phyloP scores from a whole-genome alignment of 2,329 filamentous ascomycete species.

The Aquanectria penicillioides region DNA sequence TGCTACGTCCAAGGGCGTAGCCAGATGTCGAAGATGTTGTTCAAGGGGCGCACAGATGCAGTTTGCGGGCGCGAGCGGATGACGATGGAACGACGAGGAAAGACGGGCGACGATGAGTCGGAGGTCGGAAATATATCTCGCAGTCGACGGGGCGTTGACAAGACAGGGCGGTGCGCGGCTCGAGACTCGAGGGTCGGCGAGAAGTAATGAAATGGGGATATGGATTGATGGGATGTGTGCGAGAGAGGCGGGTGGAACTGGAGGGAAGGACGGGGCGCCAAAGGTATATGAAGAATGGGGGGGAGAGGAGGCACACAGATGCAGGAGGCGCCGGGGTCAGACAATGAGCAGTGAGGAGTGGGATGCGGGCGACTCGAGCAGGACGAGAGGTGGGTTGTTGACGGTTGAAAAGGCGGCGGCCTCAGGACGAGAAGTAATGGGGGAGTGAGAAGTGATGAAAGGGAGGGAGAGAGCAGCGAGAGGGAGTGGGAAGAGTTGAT shows the following conservation, averaged over 20 bases:
- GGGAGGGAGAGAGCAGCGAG: conserved; percentile 17
- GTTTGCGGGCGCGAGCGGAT: conserved; percentile 25
- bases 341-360: conserved; percentile 8
- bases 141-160: conserved; percentile 14
- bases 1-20: conserved; percentile 29
- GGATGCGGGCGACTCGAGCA: neutral
- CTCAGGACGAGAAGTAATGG: conserved; percentile 29
- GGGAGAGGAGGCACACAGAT: conserved; percentile 27
- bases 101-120: conserved; percentile 21
- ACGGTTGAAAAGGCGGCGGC: conserved; percentile 27
- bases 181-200: conserved; percentile 22
- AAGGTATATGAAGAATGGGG: conserved; percentile 41
- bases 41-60: conserved; percentile 19
- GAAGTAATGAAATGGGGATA: conserved; percentile 24
- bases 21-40: conserved; percentile 28
- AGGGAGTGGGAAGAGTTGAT: conserved; percentile 24
- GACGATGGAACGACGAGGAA: conserved; percentile 26
- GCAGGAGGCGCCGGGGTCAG: conserved; percentile 13
- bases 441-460: conserved; percentile 23
- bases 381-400: conserved; percentile 1
- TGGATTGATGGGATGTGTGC: conserved; percentile 23
- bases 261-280: conserved; percentile 36
- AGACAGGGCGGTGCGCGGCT: conserved; percentile 26
- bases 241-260: conserved; percentile 40
- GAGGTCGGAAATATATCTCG: conserved; percentile 29